phyloP scores from a whole-genome alignment of 1,284 basidiomycete genomes.

The Calocybe gambosa region DNA sequence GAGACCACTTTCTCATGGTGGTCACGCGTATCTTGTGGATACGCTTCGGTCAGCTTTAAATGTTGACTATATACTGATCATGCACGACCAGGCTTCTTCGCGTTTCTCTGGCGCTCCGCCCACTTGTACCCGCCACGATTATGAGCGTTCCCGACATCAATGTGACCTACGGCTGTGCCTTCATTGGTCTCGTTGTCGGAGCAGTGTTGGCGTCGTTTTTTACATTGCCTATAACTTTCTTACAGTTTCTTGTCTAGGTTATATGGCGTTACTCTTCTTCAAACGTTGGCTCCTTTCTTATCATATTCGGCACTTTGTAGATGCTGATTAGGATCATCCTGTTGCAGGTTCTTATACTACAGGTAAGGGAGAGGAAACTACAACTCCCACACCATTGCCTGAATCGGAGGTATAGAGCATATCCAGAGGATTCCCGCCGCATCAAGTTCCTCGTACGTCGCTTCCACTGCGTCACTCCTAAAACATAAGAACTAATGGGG shows the following conservation, averaged over 20 bases:
- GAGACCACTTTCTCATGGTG: conserved; percentile 4
- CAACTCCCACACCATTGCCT: background rate
- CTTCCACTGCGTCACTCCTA: background rate
- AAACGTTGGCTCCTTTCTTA: conserved; percentile 24
- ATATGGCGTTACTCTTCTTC: conserved; percentile 32
- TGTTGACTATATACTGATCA: background rate
- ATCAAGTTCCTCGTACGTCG: conserved; percentile 26
- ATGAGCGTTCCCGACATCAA: conserved; percentile 19
- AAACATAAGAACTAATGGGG: background rate
- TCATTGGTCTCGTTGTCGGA: conserved; percentile 32
- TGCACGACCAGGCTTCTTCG: conserved; percentile 2
- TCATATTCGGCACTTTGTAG: background rate
- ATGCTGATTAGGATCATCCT: conserved; percentile 4
- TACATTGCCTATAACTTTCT: background rate
- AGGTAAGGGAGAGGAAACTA: conserved; percentile 18
- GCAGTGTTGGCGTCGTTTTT: conserved; percentile 26
- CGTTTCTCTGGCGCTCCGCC: background rate
- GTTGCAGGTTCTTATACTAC: conserved; percentile 30
- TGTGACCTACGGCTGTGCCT: conserved; percentile 31
- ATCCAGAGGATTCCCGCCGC: conserved; percentile 25
- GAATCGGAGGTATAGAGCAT: conserved; percentile 21
- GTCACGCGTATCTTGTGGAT: conserved; percentile 1
- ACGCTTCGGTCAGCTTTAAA: conserved; percentile 8
- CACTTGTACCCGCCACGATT: background rate
- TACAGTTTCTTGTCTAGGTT: conserved; percentile 17